A percentile compares a stretch with the other conserved stretches of the same genome.
Evolutionary conservation across 2,329 filamentous ascomycete genomes (phyloP).

Genomic region (Fusarium setosum): DNA sequence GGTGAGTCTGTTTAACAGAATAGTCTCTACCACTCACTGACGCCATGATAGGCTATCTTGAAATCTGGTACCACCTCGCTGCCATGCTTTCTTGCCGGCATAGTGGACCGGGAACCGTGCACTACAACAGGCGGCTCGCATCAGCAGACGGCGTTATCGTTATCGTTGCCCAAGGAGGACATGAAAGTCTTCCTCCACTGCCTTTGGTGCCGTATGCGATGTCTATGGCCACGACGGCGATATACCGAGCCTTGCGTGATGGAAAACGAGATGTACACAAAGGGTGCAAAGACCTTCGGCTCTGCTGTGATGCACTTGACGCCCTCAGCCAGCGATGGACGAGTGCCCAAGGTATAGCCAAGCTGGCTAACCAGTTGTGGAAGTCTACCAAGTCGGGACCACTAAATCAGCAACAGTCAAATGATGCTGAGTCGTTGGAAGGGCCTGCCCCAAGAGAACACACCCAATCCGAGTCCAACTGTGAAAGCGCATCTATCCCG

Average conservation of each 20-base stretch:
- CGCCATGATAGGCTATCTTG: slow-evolving; percentile 4
- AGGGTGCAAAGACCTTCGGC: slow-evolving; percentile 8
- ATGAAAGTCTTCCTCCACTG: slow-evolving; percentile 12
- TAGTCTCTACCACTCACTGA: neutral
- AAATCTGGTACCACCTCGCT: slow-evolving; percentile 25
- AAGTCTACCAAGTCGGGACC: neutral
- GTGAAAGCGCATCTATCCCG: neutral
- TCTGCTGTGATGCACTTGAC: slow-evolving; percentile 21
- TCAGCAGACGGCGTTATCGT: slow-evolving; percentile 13
- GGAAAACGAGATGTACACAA: slow-evolving; percentile 1
- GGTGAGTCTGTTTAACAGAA: neutral
- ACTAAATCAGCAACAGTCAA: neutral
- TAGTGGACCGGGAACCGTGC: slow-evolving; percentile 13
- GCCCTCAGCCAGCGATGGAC: slow-evolving; percentile 14
- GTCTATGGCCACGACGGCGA: slow-evolving; percentile 22
- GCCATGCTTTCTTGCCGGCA: slow-evolving; percentile 24
- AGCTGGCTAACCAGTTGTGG: slow-evolving; percentile 7
- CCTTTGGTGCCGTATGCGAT: slow-evolving; percentile 21
- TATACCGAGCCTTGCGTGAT: slow-evolving; percentile 23
- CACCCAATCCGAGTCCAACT: neutral
- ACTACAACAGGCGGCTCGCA: slow-evolving; percentile 8
- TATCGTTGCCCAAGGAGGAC: neutral
- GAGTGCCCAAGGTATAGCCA: slow-evolving; percentile 15
- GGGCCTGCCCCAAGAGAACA: neutral
- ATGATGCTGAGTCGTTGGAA: neutral